Evolutionary conservation across 2,329 filamentous ascomycete species (phyloP).

Genomic region (Keithomyces neogunnii): DNA sequence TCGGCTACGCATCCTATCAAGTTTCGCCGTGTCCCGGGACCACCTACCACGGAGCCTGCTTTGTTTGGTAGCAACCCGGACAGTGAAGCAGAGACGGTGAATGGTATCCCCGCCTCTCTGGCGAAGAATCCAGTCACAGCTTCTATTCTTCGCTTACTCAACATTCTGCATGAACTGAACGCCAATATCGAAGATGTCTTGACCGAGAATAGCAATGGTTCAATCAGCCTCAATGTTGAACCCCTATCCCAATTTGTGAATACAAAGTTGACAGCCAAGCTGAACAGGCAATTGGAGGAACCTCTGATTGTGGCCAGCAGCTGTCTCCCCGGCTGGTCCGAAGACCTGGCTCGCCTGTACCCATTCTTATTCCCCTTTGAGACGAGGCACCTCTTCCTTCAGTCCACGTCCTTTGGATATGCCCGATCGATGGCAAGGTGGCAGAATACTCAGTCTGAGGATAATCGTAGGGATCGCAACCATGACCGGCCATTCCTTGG

Average conservation of each 20-base stretch:
- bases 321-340: conserved; percentile 90
- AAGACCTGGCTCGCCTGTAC: conserved; percentile 86
- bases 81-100: conserved; percentile 42
- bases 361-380: conserved; percentile 98
- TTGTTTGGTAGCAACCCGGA: conserved; percentile 46
- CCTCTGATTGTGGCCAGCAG: conserved; percentile 95
- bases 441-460: conserved; percentile 82
- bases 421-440: conserved; percentile 94
- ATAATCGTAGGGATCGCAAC: conserved; percentile 70
- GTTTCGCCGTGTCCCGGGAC: conserved; percentile 78
- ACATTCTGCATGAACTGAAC: conserved; percentile 87
- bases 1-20: conserved; percentile 84
- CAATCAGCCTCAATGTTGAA: conserved; percentile 66
- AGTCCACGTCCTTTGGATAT: conserved; percentile 97
- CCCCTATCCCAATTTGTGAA: conserved; percentile 94
- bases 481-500: conserved; percentile 90
- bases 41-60: conserved; percentile 64
- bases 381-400: conserved; percentile 90
- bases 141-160: conserved; percentile 78
- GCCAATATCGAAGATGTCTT: conserved; percentile 88
- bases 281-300: conserved; percentile 94
- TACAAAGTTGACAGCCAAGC: conserved; percentile 93
- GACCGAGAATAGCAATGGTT: conserved; percentile 60
- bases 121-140: conserved; percentile 77
- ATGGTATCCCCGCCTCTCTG: conserved; percentile 67